Evolutionary conservation across 2,329 filamentous ascomycete genomes (phyloP), one percentile per base, ranked within the genome.

Genomic region (Exophiala calicioides): DNA sequence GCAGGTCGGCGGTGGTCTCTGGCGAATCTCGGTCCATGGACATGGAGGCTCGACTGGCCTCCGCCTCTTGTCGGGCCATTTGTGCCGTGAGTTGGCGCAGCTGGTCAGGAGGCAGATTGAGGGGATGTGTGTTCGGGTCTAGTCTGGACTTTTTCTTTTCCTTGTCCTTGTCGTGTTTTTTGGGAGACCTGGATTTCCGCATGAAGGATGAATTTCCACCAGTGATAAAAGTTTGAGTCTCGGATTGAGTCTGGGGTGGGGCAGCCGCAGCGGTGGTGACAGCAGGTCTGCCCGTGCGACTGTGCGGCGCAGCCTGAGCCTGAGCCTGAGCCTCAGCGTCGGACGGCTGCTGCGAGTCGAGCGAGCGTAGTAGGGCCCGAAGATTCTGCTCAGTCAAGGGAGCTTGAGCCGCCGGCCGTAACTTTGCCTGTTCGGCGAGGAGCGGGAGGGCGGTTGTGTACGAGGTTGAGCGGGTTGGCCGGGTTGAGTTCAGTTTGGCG

Each of bases 61-160:
- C 47, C 51, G 68, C 68, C 44, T 69, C 65, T 52, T 73, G 68
- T 52, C 65, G 62, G 36, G 68, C 65, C 53, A 74, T 70, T 45
- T 73, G 71, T 70, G 76, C 77, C 62, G 72, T 76, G 55, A 89
- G 76, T 58, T 88, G 82, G 67, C 87, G 86, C 62, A 89, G 80
- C 77, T 95, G 85, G 73, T 95, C 90, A 35, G 90, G 90, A 2
- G 86, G 89, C 16, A 95, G 81, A 63, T 96, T 96, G 41, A 96
- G 79, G 29, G 91, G 91, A 68, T 96, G 90, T 2, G 82, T 85
- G 65, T 91, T 83, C 26, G 43, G 60, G 52, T 66, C 65, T 60
- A 44, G 44, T 41, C 56, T 58, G 13, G 50, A 45, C 44, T 58
- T 62, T 15, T 54, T 50, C 47, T 59, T 61, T 9, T 57, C 48